Percentiles rank a stretch among this genome's conserved stretches.
Conservation (phyloP, 177 flowering plant species). For the Vitis hybrid region DNA sequence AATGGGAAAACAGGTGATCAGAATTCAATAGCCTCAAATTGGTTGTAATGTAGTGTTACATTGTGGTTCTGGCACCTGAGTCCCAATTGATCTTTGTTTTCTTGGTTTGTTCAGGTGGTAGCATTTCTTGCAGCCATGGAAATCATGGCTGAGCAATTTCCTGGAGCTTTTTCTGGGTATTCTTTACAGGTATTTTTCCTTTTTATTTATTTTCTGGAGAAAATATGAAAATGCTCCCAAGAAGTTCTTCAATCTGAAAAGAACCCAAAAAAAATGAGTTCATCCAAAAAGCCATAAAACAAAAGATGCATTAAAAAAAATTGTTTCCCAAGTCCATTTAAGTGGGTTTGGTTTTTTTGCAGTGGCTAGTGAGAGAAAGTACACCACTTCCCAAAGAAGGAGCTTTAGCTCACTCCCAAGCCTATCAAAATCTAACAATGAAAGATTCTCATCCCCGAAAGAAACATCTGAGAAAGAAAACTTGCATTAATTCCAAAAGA, state of each 20-base stretch:
- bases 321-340: no score
- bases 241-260: background rate
- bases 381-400: no score
- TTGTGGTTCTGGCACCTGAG: background rate
- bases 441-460: no score
- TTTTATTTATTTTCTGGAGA: background rate
- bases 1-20: conserved; percentile 92
- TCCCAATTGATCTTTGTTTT: conserved; percentile 6
- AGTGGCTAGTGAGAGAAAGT: no score
- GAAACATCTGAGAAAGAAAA: no score
- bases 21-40: background rate
- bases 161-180: conserved; percentile 93
- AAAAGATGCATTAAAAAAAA: no score
- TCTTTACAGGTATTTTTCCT: conserved; percentile 53
- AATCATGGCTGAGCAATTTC: conserved; percentile 89
- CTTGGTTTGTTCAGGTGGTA: conserved; percentile 63
- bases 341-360: no score
- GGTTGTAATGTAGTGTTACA: background rate
- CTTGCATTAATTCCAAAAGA: no score
- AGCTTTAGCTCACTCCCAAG: no score
- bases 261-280: no score
- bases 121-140: conserved; percentile 97
- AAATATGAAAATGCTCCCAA: background rate
- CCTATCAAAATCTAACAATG: no score
- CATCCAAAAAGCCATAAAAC: no score